A percentile compares a stretch with the other conserved stretches of the same genome.
Conservation (phyloP, 2,329 filamentous ascomycete genomes). For the Cladorrhinum sp. region DNA sequence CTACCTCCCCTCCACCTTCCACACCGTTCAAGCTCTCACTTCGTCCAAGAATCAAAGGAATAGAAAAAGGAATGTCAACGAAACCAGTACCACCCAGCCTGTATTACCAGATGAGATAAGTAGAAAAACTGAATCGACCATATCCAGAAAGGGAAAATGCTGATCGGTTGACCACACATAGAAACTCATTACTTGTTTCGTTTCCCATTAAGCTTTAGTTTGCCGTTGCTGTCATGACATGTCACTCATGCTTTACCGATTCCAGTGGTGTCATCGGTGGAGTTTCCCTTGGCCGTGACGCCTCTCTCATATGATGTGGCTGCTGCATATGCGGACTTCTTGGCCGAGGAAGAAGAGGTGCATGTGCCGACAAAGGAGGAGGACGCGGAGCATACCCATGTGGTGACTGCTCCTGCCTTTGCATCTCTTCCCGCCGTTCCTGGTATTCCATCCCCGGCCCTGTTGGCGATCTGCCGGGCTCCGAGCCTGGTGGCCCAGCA, state of each 20-base stretch:
- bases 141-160: not conserved
- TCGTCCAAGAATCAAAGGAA: not conserved
- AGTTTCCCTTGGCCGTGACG: slow-evolving; percentile 10
- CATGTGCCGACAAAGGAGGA: slow-evolving; percentile 3
- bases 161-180: not conserved
- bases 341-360: slow-evolving; percentile 14
- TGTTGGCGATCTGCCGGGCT: slow-evolving; percentile 12
- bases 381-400: slow-evolving; percentile 7
- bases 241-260: slow-evolving; percentile 7
- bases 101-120: not conserved
- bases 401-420: slow-evolving; percentile 13
- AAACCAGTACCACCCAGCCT: not conserved
- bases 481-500: slow-evolving; percentile 3
- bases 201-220: slow-evolving; percentile 2
- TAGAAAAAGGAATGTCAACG: not conserved
- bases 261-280: slow-evolving; percentile 10
- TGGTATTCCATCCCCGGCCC: slow-evolving; percentile 15
- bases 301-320: slow-evolving; percentile 6
- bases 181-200: not conserved
- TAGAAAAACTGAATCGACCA: not conserved
- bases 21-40: not conserved
- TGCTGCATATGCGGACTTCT: slow-evolving; percentile 13
- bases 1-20: not conserved
- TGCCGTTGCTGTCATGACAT: slow-evolving; percentile 1
- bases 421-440: slow-evolving; percentile 16